Base-by-base conservation (phyloP, 2,329 filamentous ascomycete genomes). In the Tolypocladium cylindrosporum region DNA sequence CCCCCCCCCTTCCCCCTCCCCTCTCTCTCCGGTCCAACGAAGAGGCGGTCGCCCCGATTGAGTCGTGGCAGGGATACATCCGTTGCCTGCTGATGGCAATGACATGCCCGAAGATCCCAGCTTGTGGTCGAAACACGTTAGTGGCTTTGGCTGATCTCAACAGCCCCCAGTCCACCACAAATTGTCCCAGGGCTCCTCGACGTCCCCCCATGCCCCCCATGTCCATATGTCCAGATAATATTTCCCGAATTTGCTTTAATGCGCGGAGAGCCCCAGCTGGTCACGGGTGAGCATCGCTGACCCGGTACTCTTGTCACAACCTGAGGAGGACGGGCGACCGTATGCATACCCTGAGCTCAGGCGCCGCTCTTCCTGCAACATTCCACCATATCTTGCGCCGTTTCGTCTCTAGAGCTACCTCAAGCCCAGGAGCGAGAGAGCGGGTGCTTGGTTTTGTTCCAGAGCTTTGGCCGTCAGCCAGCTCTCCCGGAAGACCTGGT, bases 181-280 rank as follows among this genome's bases (percentile, higher is more conserved):
- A 66, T 64, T 64, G 70, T 65, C 68, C 68, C 54, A 74, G 72
- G 73, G 67, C 71, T 68, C 62, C 61, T 70, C 56, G 54, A 56
- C 41, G 43, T 66, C 68, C 68, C 66, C 69, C 66, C 74, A 73
- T 71, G 68, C 68, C 66, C 68, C 66, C 57, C 61, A 63, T 62
- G 66, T 67, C 69, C 56, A 60, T 71, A 73, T 73, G 51, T 59
- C 34, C 68, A 76, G 69, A 75, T 74, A 73, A 76, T 77, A 77
- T 75, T 77, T 74, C 59, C 75, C 75, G 74, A 77, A 72, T 74
- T 69, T 74, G 74, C 68, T 75, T 74, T 74, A 74, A 72, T 70
- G 71, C 69, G 71, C 71, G 70, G 72, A 73, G 71, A 75, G 72
- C 72, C 74, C 75, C 73, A 71, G 71, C 73, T 72, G 71, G 72